Base-by-base conservation (phyloP, 2,329 filamentous ascomycete species). In the Lachnellula occidentalis region DNA sequence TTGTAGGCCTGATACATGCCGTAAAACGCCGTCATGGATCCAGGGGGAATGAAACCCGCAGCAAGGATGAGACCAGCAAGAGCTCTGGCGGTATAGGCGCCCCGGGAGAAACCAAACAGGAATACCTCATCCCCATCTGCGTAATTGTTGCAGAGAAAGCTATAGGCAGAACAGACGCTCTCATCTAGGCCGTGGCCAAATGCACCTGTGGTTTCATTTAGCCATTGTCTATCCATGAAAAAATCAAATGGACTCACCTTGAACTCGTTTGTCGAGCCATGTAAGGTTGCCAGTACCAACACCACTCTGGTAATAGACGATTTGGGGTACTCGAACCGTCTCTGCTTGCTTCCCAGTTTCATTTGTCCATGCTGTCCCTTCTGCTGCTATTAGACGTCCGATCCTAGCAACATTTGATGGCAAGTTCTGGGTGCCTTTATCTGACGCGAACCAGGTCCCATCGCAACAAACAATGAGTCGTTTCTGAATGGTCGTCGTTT, bases 41-140 rank as follows among this genome's bases (percentile, higher is more conserved):
- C 15, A 15, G 36, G 15, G 3, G 36, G 15, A 17, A 39, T 39
- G 36, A 39, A 39, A 5, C 36, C 36, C 2, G 36, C 36, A 39
- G 36, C 36, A 17, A 39, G 36, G 17, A 72, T 63, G 50, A 71
- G 64, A 17, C 63, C 63, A 15, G 66, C 65, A 36, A 70, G 64
- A 24, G 67, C 66, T 19, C 69, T 61, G 6, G 68, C 68, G 3
- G 69, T 72, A 45, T 71, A 73, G 0, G 70, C 71, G 0, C 71
- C 71, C n/a, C 71, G 61, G 7, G 70, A 72, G 52, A 72, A 73
- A 0, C 70, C 71, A 24, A 70, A 58, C 27, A 47, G 45, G 27
- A 34, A 53, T 2, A 56, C 37, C 31, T 49, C 34, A 39, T 53
- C 45, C 11, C 50, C 50, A 4, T 31, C n/a, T 12, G 31, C 45